These are phyloP conservation scores for Ophiostoma pallidulum DNA, from an alignment of 2,329 filamentous ascomycete species.

Conservation along the genomic window DNA sequence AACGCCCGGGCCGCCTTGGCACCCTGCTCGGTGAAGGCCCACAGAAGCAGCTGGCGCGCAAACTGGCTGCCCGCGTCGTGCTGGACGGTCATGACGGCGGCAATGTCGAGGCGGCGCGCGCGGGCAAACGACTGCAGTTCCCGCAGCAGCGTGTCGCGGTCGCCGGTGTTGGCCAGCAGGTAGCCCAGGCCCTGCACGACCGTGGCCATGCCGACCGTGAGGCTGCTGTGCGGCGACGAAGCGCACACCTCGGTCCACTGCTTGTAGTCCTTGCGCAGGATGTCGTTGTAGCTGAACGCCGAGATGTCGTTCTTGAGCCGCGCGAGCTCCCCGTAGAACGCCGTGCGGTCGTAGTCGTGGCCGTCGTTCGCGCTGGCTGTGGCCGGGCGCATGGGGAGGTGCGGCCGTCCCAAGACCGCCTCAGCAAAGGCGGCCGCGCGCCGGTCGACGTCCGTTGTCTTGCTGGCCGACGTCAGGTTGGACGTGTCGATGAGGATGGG, in stretches of 20 bases:
- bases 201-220: constrained; percentile 57
- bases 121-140: constrained; percentile 43
- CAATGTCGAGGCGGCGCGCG: constrained; percentile 53
- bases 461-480: constrained; percentile 52
- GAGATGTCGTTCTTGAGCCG: constrained; percentile 60
- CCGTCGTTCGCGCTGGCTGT: too few species aligned
- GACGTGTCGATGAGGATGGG: constrained; percentile 66
- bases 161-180: constrained; percentile 44
- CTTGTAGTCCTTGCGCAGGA: constrained; percentile 78
- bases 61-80: constrained; percentile 45
- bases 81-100: constrained; percentile 60
- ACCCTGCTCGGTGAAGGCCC: constrained; percentile 45
- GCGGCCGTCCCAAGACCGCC: constrained; percentile 28
- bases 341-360: constrained; percentile 38
- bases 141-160: constrained; percentile 35
- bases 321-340: constrained; percentile 51
- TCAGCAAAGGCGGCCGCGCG: constrained; percentile 51
- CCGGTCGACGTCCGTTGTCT: constrained; percentile 55
- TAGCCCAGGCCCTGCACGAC: constrained; percentile 54
- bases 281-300: constrained; percentile 50
- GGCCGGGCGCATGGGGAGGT: too few species aligned
- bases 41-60: constrained; percentile 57
- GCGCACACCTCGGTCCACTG: constrained; percentile 43
- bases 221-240: constrained; percentile 27
- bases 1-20: constrained; percentile 47